Evolutionary conservation across 2,329 filamentous ascomycete species (phyloP).

Genomic region (Arthroderma uncinatum): DNA sequence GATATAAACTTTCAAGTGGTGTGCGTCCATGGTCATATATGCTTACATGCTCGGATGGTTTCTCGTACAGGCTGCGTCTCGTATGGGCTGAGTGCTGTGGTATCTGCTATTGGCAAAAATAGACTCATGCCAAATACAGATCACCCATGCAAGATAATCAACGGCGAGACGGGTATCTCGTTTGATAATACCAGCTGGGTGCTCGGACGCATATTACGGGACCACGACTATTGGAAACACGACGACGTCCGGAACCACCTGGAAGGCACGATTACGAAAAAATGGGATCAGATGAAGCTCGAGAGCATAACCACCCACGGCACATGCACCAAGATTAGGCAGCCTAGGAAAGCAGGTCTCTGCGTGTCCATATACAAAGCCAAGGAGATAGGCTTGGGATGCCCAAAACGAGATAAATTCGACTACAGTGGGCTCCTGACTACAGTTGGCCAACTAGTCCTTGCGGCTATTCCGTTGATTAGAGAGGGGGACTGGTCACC

Average conservation of each 20-base stretch:
- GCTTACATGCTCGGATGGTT: not conserved
- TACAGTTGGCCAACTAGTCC: slow-evolving; percentile 21
- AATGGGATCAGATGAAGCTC: slow-evolving; percentile 8
- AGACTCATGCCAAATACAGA: slow-evolving; percentile 29
- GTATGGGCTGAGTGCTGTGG: slow-evolving; percentile 25
- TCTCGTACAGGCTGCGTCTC: slow-evolving; percentile 25
- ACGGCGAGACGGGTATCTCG: slow-evolving; percentile 23
- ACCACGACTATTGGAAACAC: slow-evolving; percentile 26
- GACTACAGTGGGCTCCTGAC: slow-evolving; percentile 20
- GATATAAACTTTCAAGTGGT: not conserved
- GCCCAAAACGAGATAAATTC: slow-evolving; percentile 15
- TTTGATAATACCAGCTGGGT: slow-evolving; percentile 35
- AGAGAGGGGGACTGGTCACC: slow-evolving; percentile 31
- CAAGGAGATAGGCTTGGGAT: not conserved
- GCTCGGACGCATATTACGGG: slow-evolving; percentile 34
- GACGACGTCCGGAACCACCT: not conserved
- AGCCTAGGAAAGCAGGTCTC: slow-evolving; percentile 5
- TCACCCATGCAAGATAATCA: slow-evolving; percentile 15
- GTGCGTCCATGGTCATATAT: not conserved
- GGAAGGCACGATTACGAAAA: slow-evolving; percentile 17
- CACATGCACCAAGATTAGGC: not conserved
- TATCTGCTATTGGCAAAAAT: slow-evolving; percentile 24
- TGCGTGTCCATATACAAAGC: slow-evolving; percentile 7
- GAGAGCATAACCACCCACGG: not conserved
- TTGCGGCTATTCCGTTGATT: slow-evolving; percentile 27